A percentile compares a stretch with the other conserved stretches of the same genome.
Conservation (phyloP, 1,284 basidiomycete genomes). For the Apiotrichum veenhuisii region DNA sequence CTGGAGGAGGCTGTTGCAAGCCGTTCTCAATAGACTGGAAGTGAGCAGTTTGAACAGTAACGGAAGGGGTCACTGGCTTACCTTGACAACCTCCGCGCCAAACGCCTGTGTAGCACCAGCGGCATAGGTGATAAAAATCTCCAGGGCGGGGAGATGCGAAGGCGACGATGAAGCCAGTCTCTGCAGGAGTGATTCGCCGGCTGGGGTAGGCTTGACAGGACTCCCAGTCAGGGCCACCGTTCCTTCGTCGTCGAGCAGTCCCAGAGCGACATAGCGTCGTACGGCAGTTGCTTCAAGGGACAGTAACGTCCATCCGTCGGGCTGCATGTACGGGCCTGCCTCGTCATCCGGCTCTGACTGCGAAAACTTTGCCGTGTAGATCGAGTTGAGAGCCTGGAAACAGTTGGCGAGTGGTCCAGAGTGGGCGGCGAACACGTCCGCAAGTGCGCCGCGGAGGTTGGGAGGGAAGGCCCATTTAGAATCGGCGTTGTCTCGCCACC, state of each 20-base stretch:
- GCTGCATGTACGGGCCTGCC: conserved; percentile 26
- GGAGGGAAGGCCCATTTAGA: conserved; percentile 30
- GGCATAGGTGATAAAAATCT: conserved; percentile 27
- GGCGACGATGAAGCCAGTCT: conserved; percentile 24
- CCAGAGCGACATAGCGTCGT: conserved; percentile 26
- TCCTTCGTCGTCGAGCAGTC: conserved; percentile 24
- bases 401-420: conserved; percentile 2
- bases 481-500: conserved; percentile 35
- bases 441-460: conserved; percentile 12
- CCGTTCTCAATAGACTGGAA: conserved; percentile 23
- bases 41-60: neutral
- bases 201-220: conserved; percentile 12
- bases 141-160: conserved; percentile 32
- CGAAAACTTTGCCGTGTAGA: conserved; percentile 18
- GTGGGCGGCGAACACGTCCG: conserved; percentile 9
- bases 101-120: conserved; percentile 28
- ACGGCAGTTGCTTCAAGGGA: conserved; percentile 30
- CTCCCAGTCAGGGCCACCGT: conserved; percentile 21
- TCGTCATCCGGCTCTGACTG: conserved; percentile 33
- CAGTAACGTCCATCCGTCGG: conserved; percentile 38
- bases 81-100: conserved; percentile 27
- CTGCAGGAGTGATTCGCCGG: conserved; percentile 29
- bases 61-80: conserved; percentile 13
- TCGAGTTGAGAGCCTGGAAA: conserved; percentile 9
- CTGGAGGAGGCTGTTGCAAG: conserved; percentile 26